Evolutionary conservation across 257 asterid species (phyloP), one percentile per base, ranked within the genome.

Genomic region (Solanum paucissectum): DNA sequence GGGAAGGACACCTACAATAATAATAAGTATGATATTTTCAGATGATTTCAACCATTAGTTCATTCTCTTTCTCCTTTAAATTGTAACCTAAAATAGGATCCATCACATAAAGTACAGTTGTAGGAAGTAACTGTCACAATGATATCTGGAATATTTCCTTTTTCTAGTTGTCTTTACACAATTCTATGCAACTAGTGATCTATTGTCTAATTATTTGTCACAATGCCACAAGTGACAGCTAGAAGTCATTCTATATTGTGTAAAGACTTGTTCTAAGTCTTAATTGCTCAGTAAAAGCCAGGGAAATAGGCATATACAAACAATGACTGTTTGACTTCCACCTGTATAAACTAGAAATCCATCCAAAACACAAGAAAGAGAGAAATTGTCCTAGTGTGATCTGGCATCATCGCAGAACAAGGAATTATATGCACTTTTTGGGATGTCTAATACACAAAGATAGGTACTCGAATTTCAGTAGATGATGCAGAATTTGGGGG

Each of bases 1-100:
- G 1, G 99, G 98, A 87, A 97, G 91, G 84, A 86, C 81, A 91
- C 94, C 99, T 95, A 86, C 86, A 29, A 29, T 29, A 29, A 27
- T 20, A 0, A 58, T 20, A 16, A 49, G 20, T 10, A 32, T 49
- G 42, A 18, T 46, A 82, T 20, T 29, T 82, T 82, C 29, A 82
- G 38, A 44, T 79, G 40, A 77, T 76, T n/a, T 76, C 83, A 76
- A n/a, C 36, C 58, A 23, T 37, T 38, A 11, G 83, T 37, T 75
- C 20, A 5, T 0, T 37, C 21, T 75, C 49, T 21, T 60, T 23
- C 40, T 20, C 25, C 33, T 38, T 38, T 23, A 36, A 38, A 40
- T 38, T 37, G 55, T 5, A 38, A 76, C 58, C 34, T 76, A 12
- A 40, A 7, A 38, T n/a, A 37, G 4, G 44, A 62, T 76, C 33